Percentiles rank a stretch among this genome's conserved stretches.
Evolutionary conservation across 2,329 filamentous ascomycete species (phyloP).

Genomic region (Colletotrichum sp.): DNA sequence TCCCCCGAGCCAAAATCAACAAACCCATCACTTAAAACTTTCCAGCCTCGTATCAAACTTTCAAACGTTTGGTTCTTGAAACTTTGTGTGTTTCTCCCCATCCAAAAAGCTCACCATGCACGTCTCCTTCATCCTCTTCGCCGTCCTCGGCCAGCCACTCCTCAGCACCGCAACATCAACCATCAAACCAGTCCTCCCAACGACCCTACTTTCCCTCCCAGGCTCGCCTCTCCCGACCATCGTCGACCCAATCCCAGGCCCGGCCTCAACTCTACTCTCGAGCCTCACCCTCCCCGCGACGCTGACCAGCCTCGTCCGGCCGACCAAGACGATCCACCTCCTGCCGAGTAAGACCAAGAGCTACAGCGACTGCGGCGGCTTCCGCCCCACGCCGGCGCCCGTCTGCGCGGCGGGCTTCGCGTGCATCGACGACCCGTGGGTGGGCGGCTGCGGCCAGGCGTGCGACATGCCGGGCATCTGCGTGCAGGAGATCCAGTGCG

Average conservation of each 20-base stretch:
- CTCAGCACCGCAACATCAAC: background rate
- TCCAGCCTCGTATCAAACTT: background rate
- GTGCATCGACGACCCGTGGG: slow-evolving; percentile 39
- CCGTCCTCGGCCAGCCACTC: background rate
- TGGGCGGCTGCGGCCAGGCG: slow-evolving; percentile 35
- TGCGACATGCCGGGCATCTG: slow-evolving; percentile 40
- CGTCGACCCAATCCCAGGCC: background rate
- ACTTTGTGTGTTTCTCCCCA: background rate
- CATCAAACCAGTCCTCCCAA: background rate
- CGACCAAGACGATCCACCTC: background rate
- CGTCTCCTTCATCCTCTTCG: background rate
- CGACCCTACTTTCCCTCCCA: background rate
- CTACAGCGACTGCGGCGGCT: slow-evolving; percentile 38
- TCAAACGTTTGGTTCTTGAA: background rate
- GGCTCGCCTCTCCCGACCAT: background rate
- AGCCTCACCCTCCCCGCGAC: background rate
- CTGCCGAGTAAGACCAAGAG: background rate
- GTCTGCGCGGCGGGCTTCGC: slow-evolving; percentile 27
- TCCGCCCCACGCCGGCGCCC: slow-evolving; percentile 23
- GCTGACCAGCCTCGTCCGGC: background rate
- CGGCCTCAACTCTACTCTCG: background rate
- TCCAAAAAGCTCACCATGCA: background rate
- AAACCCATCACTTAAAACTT: background rate
- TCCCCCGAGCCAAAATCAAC: background rate
- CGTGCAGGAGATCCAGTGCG: slow-evolving; percentile 25